phyloP scores from a whole-genome alignment of 257 asterid genomes.

The Hygrophila difformis region DNA sequence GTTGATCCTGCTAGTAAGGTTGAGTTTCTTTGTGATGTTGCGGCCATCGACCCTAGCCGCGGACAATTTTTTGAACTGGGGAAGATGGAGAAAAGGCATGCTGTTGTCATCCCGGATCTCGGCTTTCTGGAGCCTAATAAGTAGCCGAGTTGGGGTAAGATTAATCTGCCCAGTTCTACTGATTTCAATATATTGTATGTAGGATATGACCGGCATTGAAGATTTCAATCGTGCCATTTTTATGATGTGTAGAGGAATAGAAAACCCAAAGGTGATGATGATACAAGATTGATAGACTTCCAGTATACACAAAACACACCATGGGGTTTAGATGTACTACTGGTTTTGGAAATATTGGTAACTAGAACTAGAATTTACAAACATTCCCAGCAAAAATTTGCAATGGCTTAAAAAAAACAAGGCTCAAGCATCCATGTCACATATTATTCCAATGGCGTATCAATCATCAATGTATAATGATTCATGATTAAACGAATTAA shows the following conservation, averaged over 20 bases:
- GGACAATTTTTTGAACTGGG: conserved; percentile 40
- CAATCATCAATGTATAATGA: too few species aligned
- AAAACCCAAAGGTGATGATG: not conserved
- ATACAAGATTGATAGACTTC: too few species aligned
- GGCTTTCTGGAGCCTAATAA: conserved; percentile 21
- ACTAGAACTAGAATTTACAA: too few species aligned
- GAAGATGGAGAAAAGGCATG: conserved; percentile 27
- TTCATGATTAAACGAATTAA: too few species aligned
- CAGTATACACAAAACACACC: too few species aligned
- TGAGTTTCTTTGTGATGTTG: conserved; percentile 34
- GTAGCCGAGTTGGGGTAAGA: conserved; percentile 19
- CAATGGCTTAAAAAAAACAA: too few species aligned
- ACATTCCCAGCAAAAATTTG: too few species aligned
- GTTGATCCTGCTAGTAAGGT: conserved; percentile 43
- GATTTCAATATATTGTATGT: not conserved
- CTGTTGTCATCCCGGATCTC: conserved; percentile 45
- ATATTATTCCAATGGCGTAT: too few species aligned
- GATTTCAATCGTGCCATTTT: not conserved
- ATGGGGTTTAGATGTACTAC: too few species aligned
- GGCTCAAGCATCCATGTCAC: too few species aligned
- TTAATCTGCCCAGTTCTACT: not conserved
- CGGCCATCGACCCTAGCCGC: conserved; percentile 30
- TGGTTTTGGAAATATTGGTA: too few species aligned
- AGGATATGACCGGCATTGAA: too few species aligned
- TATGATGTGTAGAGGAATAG: not conserved